These are phyloP conservation scores for Penicillium sp. DNA, from an alignment of 2,329 filamentous ascomycete genomes.

Conservation along the genomic window DNA sequence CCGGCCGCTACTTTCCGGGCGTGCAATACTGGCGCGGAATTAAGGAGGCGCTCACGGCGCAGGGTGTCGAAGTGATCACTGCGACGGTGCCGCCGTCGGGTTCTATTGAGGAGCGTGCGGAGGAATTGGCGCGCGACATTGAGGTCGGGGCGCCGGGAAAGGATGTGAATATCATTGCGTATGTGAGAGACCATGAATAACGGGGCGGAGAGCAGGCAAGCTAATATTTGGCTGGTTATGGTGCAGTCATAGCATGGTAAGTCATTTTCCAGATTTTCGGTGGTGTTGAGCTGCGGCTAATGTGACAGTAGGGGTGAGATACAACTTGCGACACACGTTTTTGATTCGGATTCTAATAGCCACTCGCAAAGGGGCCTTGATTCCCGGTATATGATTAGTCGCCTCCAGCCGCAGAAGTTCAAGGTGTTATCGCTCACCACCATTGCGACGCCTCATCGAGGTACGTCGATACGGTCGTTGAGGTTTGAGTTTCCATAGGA, in stretches of 20 bases:
- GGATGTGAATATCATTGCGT: conserved; percentile 66
- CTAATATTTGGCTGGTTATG: background rate
- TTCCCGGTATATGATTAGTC: conserved; percentile 65
- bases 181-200: conserved; percentile 30
- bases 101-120: conserved; percentile 60
- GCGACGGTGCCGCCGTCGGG: conserved; percentile 61
- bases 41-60: conserved; percentile 57
- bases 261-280: conserved; percentile 1
- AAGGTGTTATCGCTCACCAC: conserved; percentile 72
- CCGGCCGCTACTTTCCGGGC: conserved; percentile 56
- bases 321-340: conserved; percentile 5
- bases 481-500: too few relatives aligned
- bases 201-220: background rate
- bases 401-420: conserved; percentile 62
- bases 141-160: conserved; percentile 55
- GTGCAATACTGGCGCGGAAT: conserved; percentile 68
- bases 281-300: conserved; percentile 1
- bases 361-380: conserved; percentile 56
- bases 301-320: conserved; percentile 35
- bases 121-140: conserved; percentile 56
- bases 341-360: conserved; percentile 11
- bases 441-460: conserved; percentile 62
- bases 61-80: conserved; percentile 62
- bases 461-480: conserved; percentile 30
- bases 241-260: conserved; percentile 52